Evolutionary conservation across 805 yeast species (phyloP), one percentile per base, ranked within the genome.

Genomic region (Komagataella populi): DNA sequence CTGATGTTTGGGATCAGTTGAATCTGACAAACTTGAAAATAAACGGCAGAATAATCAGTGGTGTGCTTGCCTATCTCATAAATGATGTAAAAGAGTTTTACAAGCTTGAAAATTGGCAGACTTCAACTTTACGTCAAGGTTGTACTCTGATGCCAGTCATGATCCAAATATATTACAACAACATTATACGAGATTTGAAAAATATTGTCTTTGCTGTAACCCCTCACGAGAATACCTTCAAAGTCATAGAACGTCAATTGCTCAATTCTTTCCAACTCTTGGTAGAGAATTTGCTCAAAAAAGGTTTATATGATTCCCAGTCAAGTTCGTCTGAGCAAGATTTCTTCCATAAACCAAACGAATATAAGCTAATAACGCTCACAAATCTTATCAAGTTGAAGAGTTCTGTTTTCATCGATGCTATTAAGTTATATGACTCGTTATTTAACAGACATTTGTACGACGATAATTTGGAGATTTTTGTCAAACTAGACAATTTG

Each of bases 331-430:
- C 47, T 2, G 45, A 46, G 16, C 46, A 47, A 18, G 47, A 39
- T 16, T 20, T 36, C n/a, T 39, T 48, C 10, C 69, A 72, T 6
- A 67, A 65, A 52, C 73, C 71, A 51, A 67, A 64, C 47, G 69
- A 67, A 43, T 62, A 63, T 20, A 61, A 66, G 43, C 68, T 69
- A 56, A 59, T 77, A 44, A 73, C 84, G 0, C 61, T 82, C 46
- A 73, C 81, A 46, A 83, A 82, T 57, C 61, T 83, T 48, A 73
- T 72, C 47, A 70, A 70, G 48, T 63, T 84, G 30, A 67, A 74
- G 36, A 66, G 65, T 20, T 61, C 57, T 3, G 68, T 77, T 2
- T 66, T 83, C 23, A 82, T 85, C 1, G 60, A 64, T 20, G 63
- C 80, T 17, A 59, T 80, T 12, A 71, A 70, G 48, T 64, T 65